A percentile compares a stretch with the other conserved stretches of the same genome.
These are phyloP conservation scores for Schizophyllum commune DNA, from an alignment of 1,284 basidiomycete genomes.

Conservation along the genomic window DNA sequence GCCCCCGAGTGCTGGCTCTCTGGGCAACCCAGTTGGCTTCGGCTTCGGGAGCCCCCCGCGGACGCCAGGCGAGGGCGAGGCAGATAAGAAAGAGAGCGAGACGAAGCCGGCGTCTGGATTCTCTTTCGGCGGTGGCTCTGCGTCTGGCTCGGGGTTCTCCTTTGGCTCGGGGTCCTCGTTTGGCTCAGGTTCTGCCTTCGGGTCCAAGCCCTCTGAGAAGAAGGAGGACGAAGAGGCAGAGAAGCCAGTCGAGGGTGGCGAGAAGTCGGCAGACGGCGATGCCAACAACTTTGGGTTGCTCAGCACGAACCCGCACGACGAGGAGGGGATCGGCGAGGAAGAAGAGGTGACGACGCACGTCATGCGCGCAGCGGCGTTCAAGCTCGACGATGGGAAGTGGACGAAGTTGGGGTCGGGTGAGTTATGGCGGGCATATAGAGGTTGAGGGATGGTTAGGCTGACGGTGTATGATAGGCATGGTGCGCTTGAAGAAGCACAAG, in stretches of 20 bases:
- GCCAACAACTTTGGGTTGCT: slow-evolving; percentile 19
- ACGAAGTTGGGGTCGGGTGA: slow-evolving; percentile 12
- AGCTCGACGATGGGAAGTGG: slow-evolving; percentile 50
- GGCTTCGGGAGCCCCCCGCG: background rate
- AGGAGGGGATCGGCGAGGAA: slow-evolving; percentile 77
- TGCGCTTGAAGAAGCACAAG: slow-evolving; percentile 68
- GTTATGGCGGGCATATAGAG: slow-evolving; percentile 1
- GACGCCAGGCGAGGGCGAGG: background rate
- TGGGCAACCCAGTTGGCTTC: background rate
- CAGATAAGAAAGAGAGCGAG: background rate
- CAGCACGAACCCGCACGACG: slow-evolving; percentile 43
- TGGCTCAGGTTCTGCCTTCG: background rate
- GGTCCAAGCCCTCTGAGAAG: slow-evolving; percentile 3
- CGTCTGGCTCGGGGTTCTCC: slow-evolving; percentile 14
- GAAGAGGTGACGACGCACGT: slow-evolving; percentile 66
- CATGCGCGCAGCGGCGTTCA: slow-evolving; percentile 57
- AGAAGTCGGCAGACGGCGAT: slow-evolving; percentile 4
- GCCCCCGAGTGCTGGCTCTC: background rate
- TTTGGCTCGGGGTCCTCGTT: slow-evolving; percentile 29
- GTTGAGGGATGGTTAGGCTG: slow-evolving; percentile 4
- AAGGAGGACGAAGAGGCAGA: slow-evolving; percentile 1
- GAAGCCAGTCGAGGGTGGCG: slow-evolving; percentile 7
- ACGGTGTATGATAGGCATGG: slow-evolving; percentile 35
- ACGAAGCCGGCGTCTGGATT: background rate
- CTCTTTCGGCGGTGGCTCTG: slow-evolving; percentile 2